phyloP scores from a whole-genome alignment of 805 yeast species.

The Kregervanrija fluxuum region DNA sequence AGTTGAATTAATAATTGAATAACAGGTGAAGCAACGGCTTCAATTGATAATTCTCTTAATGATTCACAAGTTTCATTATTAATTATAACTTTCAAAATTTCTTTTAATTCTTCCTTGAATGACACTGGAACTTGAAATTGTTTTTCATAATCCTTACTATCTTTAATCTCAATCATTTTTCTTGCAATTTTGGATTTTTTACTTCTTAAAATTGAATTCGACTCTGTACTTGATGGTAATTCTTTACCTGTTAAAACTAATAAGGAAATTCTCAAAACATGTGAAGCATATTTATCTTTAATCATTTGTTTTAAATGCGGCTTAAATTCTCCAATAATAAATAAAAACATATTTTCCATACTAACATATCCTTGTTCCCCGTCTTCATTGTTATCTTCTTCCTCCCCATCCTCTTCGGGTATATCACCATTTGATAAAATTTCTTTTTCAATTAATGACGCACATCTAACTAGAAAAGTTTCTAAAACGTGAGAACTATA shows the following conservation, averaged over 20 bases:
- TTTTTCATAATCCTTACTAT: constrained; percentile 61
- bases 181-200: constrained; percentile 84
- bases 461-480: constrained; percentile 68
- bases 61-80: constrained; percentile 34
- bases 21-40: constrained; percentile 83
- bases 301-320: constrained; percentile 56
- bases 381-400: constrained; percentile 27
- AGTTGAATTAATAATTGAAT: constrained; percentile 69
- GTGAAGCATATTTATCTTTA: constrained; percentile 79
- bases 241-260: constrained; percentile 71
- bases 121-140: constrained; percentile 65
- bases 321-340: constrained; percentile 59
- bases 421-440: constrained; percentile 38
- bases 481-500: constrained; percentile 93
- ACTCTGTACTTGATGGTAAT: constrained; percentile 62
- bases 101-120: constrained; percentile 54
- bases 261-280: constrained; percentile 67
- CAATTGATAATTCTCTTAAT: constrained; percentile 67
- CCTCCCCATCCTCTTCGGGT: constrained; percentile 29
- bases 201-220: constrained; percentile 70
- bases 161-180: constrained; percentile 85
- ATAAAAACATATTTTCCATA: constrained; percentile 59
- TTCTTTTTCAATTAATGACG: constrained; percentile 71
- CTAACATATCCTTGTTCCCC: constrained; percentile 38
- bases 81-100: constrained; percentile 37